Evolutionary conservation across 192 early-diverging fungal genomes (phyloP).

Genomic region (Coemansia erecta): DNA sequence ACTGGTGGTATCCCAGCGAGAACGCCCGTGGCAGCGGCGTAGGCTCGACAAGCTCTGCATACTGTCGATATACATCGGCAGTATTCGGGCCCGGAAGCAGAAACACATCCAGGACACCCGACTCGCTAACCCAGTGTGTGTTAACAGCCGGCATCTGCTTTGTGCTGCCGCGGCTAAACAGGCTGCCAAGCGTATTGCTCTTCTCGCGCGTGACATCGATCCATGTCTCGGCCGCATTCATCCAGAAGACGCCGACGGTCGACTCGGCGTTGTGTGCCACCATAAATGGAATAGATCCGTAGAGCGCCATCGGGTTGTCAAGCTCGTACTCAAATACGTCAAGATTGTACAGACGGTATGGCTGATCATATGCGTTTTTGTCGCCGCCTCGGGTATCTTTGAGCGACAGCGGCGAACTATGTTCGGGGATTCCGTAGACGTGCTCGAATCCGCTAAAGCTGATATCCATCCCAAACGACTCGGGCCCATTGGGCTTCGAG

Average conservation of each 20-base stretch:
- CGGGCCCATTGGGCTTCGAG: slow-evolving; percentile 92
- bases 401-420: slow-evolving; percentile 81
- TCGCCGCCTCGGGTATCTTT: slow-evolving; percentile 75
- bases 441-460: slow-evolving; percentile 80
- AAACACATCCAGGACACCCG: slow-evolving; percentile 87
- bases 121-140: slow-evolving; percentile 95
- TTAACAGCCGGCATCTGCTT: slow-evolving; percentile 23
- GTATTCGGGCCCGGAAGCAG: slow-evolving; percentile 73
- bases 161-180: slow-evolving; percentile 28
- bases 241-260: slow-evolving; percentile 81
- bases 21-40: slow-evolving; percentile 85
- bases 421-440: slow-evolving; percentile 96
- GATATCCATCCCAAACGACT: slow-evolving; percentile 92
- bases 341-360: slow-evolving; percentile 95
- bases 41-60: slow-evolving; percentile 75
- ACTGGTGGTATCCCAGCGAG: slow-evolving; percentile 92
- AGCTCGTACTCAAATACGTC: slow-evolving; percentile 98
- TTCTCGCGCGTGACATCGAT: slow-evolving; percentile 82
- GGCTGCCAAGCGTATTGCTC: slow-evolving; percentile 23
- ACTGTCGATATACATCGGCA: slow-evolving; percentile 68
- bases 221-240: slow-evolving; percentile 98
- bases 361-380: slow-evolving; percentile 80
- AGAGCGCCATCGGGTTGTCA: slow-evolving; percentile 96
- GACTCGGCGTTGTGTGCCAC: slow-evolving; percentile 75
- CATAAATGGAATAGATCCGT: slow-evolving; percentile 94